Evolutionary conservation across 192 early-diverging fungal genomes (phyloP), one percentile per base, ranked within the genome.

Genomic region (Radiomyces spectabilis): DNA sequence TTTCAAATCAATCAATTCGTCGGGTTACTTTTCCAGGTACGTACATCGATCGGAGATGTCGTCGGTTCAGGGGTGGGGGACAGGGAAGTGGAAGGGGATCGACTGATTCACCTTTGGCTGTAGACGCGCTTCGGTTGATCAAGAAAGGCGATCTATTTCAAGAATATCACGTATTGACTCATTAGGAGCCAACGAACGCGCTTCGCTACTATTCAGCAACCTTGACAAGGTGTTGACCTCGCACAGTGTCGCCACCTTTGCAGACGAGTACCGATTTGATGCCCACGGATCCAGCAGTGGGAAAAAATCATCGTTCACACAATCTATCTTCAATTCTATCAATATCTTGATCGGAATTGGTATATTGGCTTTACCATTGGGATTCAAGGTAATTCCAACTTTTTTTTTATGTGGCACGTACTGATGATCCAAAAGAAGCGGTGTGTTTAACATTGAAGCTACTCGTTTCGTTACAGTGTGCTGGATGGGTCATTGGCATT

Each of bases 331-430:
- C 45, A 84, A 84, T 51, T 69, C 68, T 4, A 69, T 84, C 41
- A 84, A 84, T 47, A 74, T 84, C 19, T 59, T 84, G 24, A 84
- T 82, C 51, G 81, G 81, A 19, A 75, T 87, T 50, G 85, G 79
- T 30, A 77, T 87, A 35, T 54, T 87, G 13, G 63, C 82, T 8
- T 54, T 87, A 7, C 85, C 85, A 2, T 69, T 78, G 25, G 79
- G 74, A 5, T 67, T 87, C 31, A 65, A 68, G 12, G 65, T 70
- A 33, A 55, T 10, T 44, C 3, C 19, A 42, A 41, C 29, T 37
- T 38, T 51, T 40, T 40, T 40, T 40, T 40, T 40, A 5, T 10
- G n/a, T 12, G 24, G 33, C 7, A n/a, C n/a, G n/a, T 21, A 21
- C 25, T 5, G 24, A 21, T 8, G 13, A 26, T 15, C 8, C 8